Evolutionary conservation across 2,329 filamentous ascomycete genomes (phyloP), one percentile per base, ranked within the genome.

Genomic region (Xylariaceae sp.): DNA sequence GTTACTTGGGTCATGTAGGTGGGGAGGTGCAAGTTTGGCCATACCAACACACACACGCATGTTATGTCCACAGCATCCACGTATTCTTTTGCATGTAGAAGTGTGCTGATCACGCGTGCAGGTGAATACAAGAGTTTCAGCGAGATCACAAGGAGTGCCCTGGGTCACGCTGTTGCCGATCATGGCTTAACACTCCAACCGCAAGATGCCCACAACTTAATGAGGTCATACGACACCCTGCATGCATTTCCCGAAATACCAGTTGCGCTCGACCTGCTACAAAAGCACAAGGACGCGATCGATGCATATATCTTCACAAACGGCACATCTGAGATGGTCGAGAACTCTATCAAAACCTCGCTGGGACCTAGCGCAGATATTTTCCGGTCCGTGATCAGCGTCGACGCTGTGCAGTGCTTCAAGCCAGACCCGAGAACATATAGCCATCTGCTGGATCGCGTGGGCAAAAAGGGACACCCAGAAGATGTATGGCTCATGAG

Each of bases 291-390:
- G 39, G 52, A 58, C 1, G 47, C 52, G 1, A 64, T 86, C 10
- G 68, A 76, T 11, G 68, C 81, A 0, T 83, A 85, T 48, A 69
- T 89, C 39, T 90, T 90, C 66, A 85, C 83, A 4, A 90, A 90
- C 60, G 86, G 86, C 27, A 86, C 83, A 0, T 63, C 73, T 1
- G 63, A 67, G 3, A 89, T 88, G 82, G 75, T 89, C 3, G 68
- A 70, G 1, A 76, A 77, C 18, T 85, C 84, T 0, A 70, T 90
- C 5, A 68, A 70, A 9, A 72, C 72, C 6, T 85, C 83, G 0
- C 71, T 88, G 0, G 71, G 74, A 0, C 70, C 73, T 1, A 70
- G 78, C 49, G 68, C 54, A 5, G 49, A 55, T 1, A 55, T 76
- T 14, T 83, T 87, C 60, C 71, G 73, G 48, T 71, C 75, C 6